Base-by-base conservation (phyloP, 768 basidiomycete genomes). In the Phallus indusiatus region DNA sequence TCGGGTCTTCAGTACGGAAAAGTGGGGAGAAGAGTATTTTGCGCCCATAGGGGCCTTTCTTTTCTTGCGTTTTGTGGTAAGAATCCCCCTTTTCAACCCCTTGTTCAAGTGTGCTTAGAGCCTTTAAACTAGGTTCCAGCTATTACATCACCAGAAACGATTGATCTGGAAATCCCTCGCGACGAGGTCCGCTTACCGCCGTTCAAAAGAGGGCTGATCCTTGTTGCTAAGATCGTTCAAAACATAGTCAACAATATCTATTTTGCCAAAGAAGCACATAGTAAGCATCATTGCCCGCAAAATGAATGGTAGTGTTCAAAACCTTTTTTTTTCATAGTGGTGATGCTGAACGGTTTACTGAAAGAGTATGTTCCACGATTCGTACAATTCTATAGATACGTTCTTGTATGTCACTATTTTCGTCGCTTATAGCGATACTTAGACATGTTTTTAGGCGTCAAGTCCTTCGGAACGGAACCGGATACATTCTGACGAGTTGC, bases 201-300 rank as follows among this genome's bases (percentile, higher is more conserved):
- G 28, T 77, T 89, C 55, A 85, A 89, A 17, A 83, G 88, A 47
- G 92, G 90, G 17, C 75, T 95, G 14, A 85, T 90, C 78, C 75
- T 89, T 51, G 86, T 96, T 62, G 89, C 91, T 48, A 96, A 94
- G 73, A 84, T 94, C 59, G 85, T 96, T 50, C 93, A 95, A 71
- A 94, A 91, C 66, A 72, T 96, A 33, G 93, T 93, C 18, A 97
- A 96, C 72, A 95, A 96, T 64, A 86, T 94, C 53, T 84, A 90
- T 66, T 95, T 95, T 64, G 90, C 88, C 11, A 94, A 94, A 69
- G 93, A 95, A 65, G 81, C 83, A 3, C 85, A 91, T 65, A 92
- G 56, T 58, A 22, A 24, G 56, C 35, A 11, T 5, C 49, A 24
- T 24, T 18, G 14, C 14, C 16, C 9, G 10, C 24, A 35, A n/a